Base-by-base conservation (phyloP, 2,329 filamentous ascomycete genomes). In the Pseudogymnoascus sp. region DNA sequence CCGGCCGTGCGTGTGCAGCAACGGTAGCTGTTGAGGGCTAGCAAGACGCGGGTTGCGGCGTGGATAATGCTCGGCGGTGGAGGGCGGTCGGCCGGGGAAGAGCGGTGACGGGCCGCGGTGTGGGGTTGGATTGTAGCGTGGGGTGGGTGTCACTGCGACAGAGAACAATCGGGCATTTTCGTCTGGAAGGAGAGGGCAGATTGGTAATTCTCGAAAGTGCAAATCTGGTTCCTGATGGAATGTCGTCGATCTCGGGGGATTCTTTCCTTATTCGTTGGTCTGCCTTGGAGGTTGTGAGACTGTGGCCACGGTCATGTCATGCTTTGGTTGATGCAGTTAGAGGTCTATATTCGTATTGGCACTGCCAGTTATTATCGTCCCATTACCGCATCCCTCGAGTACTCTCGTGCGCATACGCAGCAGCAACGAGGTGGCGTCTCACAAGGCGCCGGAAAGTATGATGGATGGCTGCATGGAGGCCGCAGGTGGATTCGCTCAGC, bases 21-120 rank as follows among this genome's bases (percentile, higher is more conserved):
- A 33, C n/a, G 9, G 47, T 33, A 54, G 47, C 47, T 54, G n/a
- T 12, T 18, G 47, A 54, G 28, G 43, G 25, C n/a, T 54, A 54
- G 47, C n/a, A 11, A 33, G 47, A 14, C 28, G 47, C 2, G n/a
- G 47, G 25, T 33, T 54, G 47, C 28, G 47, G 25, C 30, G 47
- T 54, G 47, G 47, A 54, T 7, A 54, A 54, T 54, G 47, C 47
- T 54, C 25, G 25, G n/a, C 43, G 43, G 43, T 30, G 43, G 43
- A 50, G 25, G 43, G 43, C 43, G 25, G 43, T 50, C 43, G 47
- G 47, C n/a, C 47, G 47, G 47, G 47, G 47, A 54, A 54, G 47
- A 54, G 47, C 47, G 47, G 25, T 54, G 47, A 54, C 47, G 47
- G 47, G 47, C 47, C 47, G 25, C 47, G 47, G 47, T 54, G 47